Percentiles rank a stretch among this genome's conserved stretches.
These are phyloP conservation scores for Debaryomyces psychrophilus DNA, from an alignment of 1,139 yeast genomes.

Conservation along the genomic window DNA sequence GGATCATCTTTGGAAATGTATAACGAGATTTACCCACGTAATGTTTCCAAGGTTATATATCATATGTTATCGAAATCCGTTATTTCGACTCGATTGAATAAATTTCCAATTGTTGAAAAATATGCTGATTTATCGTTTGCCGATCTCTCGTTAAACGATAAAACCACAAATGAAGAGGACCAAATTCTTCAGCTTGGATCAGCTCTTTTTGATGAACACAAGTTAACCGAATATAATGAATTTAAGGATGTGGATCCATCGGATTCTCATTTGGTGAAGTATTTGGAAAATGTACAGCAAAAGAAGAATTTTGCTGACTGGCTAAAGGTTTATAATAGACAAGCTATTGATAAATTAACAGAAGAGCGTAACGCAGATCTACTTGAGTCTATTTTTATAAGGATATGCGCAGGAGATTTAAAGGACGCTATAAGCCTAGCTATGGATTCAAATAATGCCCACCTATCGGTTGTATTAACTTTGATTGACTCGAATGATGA, in stretches of 20 bases:
- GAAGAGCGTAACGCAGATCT: conserved; percentile 29
- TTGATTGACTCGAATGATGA: conserved; percentile 70
- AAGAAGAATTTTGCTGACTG: conserved; percentile 49
- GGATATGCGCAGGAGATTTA: conserved; percentile 60
- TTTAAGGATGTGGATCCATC: conserved; percentile 23
- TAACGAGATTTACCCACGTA: conserved; percentile 23
- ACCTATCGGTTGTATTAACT: conserved; percentile 71
- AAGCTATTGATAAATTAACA: conserved; percentile 21
- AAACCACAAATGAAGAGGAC: conserved; percentile 20
- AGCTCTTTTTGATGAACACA: conserved; percentile 26
- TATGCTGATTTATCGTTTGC: conserved; percentile 27
- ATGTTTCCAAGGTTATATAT: conserved; percentile 25
- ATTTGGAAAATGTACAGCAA: conserved; percentile 31
- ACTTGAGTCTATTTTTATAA: conserved; percentile 54
- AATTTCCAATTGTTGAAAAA: conserved; percentile 29
- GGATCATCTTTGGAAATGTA: conserved; percentile 7
- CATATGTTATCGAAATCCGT: conserved; percentile 25
- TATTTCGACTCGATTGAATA: conserved; percentile 26
- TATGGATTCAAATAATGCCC: conserved; percentile 58
- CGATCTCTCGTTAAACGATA: conserved; percentile 22
- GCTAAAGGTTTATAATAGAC: conserved; percentile 32
- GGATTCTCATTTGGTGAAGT: conserved; percentile 26
- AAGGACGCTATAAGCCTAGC: conserved; percentile 66
- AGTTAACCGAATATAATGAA: conserved; percentile 7
- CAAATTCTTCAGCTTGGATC: conserved; percentile 18